Percentiles rank a stretch among this genome's conserved stretches.
Conservation (phyloP, 495 filamentous ascomycete genomes). For the Xeromyces bisporus region DNA sequence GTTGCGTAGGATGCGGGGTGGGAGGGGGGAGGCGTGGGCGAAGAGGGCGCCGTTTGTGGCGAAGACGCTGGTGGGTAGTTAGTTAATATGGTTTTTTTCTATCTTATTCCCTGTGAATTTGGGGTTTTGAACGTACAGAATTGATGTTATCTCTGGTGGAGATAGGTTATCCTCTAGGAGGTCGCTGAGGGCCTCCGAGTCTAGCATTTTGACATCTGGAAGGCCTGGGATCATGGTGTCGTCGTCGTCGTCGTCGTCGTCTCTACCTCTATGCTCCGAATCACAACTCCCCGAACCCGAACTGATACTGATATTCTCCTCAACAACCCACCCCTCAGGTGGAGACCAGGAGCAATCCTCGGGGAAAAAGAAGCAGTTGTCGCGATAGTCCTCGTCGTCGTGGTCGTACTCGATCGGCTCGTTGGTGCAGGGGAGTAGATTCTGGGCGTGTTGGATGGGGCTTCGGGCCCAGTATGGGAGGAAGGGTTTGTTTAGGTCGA, state of each 20-base stretch:
- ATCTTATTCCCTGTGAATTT: too few relatives aligned
- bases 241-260: constrained; percentile 3
- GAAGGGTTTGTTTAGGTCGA: too few relatives aligned
- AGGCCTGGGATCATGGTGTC: constrained; percentile 31
- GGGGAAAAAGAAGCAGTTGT: constrained; percentile 32
- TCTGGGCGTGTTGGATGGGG: constrained; percentile 21
- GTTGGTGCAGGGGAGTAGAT: constrained; percentile 24
- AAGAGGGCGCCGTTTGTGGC: constrained; percentile 32
- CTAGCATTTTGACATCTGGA: constrained; percentile 32
- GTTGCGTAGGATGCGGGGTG: constrained; percentile 27
- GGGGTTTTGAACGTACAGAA: constrained; percentile 25
- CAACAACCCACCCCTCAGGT: constrained; percentile 14
- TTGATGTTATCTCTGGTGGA: constrained; percentile 31
- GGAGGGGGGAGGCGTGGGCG: constrained; percentile 26
- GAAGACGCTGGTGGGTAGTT: constrained; percentile 15
- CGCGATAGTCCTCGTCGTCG: constrained; percentile 29
- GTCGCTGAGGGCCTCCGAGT: constrained; percentile 30
- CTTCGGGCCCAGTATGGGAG: constrained; percentile 28
- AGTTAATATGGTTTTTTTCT: too few relatives aligned
- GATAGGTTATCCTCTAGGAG: constrained; percentile 31
- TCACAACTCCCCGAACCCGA: background rate
- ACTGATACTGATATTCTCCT: constrained; percentile 4
- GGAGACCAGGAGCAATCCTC: constrained; percentile 32
- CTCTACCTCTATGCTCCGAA: background rate
- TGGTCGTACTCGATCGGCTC: constrained; percentile 32